Conservation (phyloP, 192 early-diverging fungal species). For the Globomyces pollinis-pini region DNA sequence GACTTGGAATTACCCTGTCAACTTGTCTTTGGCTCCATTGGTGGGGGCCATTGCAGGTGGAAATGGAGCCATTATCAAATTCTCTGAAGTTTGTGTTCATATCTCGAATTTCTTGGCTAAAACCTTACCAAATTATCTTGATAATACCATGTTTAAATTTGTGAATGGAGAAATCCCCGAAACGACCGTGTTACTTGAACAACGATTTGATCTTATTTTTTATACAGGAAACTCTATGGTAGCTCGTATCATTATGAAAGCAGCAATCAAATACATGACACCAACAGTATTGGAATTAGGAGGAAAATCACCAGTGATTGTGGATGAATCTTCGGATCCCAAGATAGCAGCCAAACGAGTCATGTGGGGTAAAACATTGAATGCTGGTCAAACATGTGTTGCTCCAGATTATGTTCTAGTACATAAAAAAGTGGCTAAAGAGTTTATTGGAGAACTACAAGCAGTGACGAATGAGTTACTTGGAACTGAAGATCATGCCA, state of each 20-base stretch:
- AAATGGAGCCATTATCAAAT: conserved; percentile 59
- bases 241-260: conserved; percentile 71
- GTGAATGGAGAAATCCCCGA: conserved; percentile 71
- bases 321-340: conserved; percentile 46
- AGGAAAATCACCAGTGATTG: conserved; percentile 74
- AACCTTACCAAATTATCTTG: conserved; percentile 68
- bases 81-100: conserved; percentile 69
- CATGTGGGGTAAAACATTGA: conserved; percentile 73
- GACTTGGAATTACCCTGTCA: conserved; percentile 57
- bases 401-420: conserved; percentile 80
- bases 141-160: conserved; percentile 51
- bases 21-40: conserved; percentile 63
- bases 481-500: conserved; percentile 30
- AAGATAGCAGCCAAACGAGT: conserved; percentile 62
- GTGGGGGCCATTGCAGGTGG: conserved; percentile 85
- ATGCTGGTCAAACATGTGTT: conserved; percentile 77
- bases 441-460: conserved; percentile 48
- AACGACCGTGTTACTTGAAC: conserved; percentile 61
- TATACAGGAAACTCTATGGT: conserved; percentile 82
- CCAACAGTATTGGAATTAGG: conserved; percentile 88
- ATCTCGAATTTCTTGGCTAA: conserved; percentile 53
- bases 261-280: conserved; percentile 77
- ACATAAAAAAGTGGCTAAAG: conserved; percentile 49
- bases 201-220: conserved; percentile 84
- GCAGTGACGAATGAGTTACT: conserved; percentile 20